A percentile compares a stretch with the other conserved stretches of the same genome.
Evolutionary conservation across 202 grass and related monocot genomes (phyloP).

Genomic region (Hordeum pubiflorum): DNA sequence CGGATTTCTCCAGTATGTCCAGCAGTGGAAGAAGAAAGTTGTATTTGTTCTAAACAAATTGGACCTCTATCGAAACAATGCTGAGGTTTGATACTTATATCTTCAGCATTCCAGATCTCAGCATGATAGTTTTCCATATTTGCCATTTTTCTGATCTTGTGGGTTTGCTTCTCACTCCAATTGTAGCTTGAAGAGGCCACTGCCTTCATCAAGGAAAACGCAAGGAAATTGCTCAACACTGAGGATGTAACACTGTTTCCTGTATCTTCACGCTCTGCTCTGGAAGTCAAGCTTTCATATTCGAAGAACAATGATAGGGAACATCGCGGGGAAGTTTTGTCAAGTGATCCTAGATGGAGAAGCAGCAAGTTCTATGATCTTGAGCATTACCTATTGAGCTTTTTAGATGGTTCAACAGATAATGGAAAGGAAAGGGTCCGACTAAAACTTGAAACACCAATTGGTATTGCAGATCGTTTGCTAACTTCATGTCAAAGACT

Average conservation of each 20-base stretch:
- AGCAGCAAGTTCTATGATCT: slow-evolving; percentile 84
- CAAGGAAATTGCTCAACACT: slow-evolving; percentile 57
- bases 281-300: slow-evolving; percentile 80
- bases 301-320: slow-evolving; percentile 26
- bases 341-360: slow-evolving; percentile 67
- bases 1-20: slow-evolving; percentile 77
- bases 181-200: slow-evolving; percentile 90
- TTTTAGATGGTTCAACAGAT: slow-evolving; percentile 91
- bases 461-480: slow-evolving; percentile 80
- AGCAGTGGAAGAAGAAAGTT: slow-evolving; percentile 99
- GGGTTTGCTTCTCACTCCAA: slow-evolving; percentile 29
- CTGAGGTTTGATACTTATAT: slow-evolving; percentile 62
- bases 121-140: slow-evolving; percentile 10
- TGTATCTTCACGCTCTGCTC: slow-evolving; percentile 78
- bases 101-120: slow-evolving; percentile 9
- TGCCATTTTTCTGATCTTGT: slow-evolving; percentile 23
- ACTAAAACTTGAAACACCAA: slow-evolving; percentile 89
- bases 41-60: slow-evolving; percentile 94
- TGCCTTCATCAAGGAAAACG: slow-evolving; percentile 84
- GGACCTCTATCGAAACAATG: slow-evolving; percentile 72
- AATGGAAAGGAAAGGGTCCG: slow-evolving; percentile 82
- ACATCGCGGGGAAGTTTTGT: slow-evolving; percentile 30
- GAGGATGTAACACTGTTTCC: slow-evolving; percentile 79
- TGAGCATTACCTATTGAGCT: slow-evolving; percentile 71
- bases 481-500: slow-evolving; percentile 77